Evolutionary conservation across 1,284 basidiomycete species (phyloP), one percentile per base, ranked within the genome.

Genomic region (Paramarasmius palmivorus): DNA sequence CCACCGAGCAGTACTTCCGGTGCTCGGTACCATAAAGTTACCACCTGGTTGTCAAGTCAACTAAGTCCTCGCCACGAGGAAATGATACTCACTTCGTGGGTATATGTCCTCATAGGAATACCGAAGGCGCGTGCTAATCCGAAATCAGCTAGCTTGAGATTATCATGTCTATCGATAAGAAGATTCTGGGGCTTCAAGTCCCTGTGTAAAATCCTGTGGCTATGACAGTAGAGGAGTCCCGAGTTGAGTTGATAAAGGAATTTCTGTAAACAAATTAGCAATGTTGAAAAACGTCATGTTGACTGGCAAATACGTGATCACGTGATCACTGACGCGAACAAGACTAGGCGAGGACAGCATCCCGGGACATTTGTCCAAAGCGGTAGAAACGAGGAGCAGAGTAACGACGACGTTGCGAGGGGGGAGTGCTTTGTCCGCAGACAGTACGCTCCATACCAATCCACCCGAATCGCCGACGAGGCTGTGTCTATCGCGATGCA

Each of bases 171-270:
- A 76, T 96, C 92, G 66, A 99, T 98, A 55, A 99, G 81, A 57
- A 99, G 73, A 73, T 99, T 99, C 73, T 99, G 96, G 0, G 96
- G 97, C 72, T 99, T 99, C 59, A 99, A 81, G 71, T 99, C 96
- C 44, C 96, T 89, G 66, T 99, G 96, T 15, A 99, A 82, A 61
- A 99, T 97, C 34, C 96, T 86, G 68, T 98, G 95, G 15, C 94
- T 90, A 68, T 99, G 96, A 70, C 96, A 97, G 73, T 95, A 98
- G 55, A 92, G 82, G 49, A 98, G 85, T 26, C 96, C 96, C 55
- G 91, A 83, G 55, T 84, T 85, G 52, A 95, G 81, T 70, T 95
- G 92, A 66, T 89, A 82, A 54, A 92, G 92, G 72, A 96, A 95
- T 88, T 92, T 93, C 92, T 94, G 69, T 23, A 36, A 41, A 23